Conservation (phyloP, 768 basidiomycete species). For the Filobasidium floriforme region DNA sequence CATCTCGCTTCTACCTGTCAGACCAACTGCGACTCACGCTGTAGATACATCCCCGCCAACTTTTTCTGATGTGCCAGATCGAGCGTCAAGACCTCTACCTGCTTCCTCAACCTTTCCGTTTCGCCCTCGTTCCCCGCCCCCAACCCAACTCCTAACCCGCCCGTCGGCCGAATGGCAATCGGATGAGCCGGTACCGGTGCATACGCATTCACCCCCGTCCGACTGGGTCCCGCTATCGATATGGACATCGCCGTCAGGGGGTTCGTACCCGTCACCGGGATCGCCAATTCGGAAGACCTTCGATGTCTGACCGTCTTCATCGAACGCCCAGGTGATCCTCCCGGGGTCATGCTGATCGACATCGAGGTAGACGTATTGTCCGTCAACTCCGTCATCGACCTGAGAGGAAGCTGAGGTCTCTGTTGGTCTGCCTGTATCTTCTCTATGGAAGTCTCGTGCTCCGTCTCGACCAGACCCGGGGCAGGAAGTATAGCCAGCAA, state of each 20-base stretch:
- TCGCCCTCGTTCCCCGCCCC: constrained; percentile 5
- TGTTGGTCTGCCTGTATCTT: background rate
- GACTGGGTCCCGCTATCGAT: background rate
- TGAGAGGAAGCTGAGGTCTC: background rate
- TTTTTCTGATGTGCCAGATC: constrained; percentile 15
- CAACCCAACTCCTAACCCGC: background rate
- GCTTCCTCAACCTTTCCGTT: constrained; percentile 15
- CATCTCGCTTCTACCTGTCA: background rate
- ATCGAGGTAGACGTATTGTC: background rate
- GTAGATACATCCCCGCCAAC: constrained; percentile 15
- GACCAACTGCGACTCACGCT: constrained; percentile 6
- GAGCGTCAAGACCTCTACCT: constrained; percentile 12
- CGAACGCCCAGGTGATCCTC: background rate
- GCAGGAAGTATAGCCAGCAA: background rate
- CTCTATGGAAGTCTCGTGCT: background rate
- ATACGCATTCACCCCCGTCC: background rate
- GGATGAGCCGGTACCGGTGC: background rate
- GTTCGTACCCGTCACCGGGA: background rate
- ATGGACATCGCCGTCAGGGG: background rate
- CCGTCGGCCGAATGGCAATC: background rate
- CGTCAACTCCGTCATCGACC: background rate
- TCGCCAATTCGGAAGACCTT: background rate
- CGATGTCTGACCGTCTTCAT: background rate
- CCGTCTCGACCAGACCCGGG: background rate
- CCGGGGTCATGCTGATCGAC: background rate